Conservation (phyloP, 148 eudicot genomes). For the Amaranthus palmeri region DNA sequence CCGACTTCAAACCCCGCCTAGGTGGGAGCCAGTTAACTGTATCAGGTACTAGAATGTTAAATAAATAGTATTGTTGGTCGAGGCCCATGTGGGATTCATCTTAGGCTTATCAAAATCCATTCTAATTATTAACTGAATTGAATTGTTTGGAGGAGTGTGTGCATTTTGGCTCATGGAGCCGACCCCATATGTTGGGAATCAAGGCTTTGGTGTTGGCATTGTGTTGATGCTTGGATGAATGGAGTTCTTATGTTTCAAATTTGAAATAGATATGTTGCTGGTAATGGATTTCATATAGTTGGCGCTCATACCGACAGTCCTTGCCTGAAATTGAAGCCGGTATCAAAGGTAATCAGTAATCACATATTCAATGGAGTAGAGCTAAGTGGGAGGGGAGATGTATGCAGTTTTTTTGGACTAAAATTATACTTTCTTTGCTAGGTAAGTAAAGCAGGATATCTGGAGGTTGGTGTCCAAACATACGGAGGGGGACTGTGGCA, state of each 20-base stretch:
- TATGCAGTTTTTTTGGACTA: not conserved
- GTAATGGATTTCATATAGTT: conserved; percentile 77
- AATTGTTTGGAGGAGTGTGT: no score
- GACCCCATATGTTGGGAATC: not conserved
- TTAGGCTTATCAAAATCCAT: no score
- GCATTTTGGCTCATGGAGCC: not conserved
- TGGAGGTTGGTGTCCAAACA: conserved; percentile 88
- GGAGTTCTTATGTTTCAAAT: conserved; percentile 13
- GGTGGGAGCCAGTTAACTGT: no score
- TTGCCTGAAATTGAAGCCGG: conserved; percentile 86
- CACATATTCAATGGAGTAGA: not conserved
- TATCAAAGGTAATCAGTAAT: conserved; percentile 77
- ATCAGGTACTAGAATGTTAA: no score
- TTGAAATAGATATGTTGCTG: conserved; percentile 72
- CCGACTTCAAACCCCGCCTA: no score
- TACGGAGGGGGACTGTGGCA: conserved; percentile 99
- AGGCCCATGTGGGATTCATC: not conserved
- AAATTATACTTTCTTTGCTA: conserved; percentile 20
- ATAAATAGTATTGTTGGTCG: no score
- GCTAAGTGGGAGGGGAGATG: conserved; percentile 1
- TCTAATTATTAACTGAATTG: no score
- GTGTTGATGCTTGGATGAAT: conserved; percentile 1
- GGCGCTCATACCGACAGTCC: conserved; percentile 99
- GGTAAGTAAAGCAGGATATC: conserved; percentile 84
- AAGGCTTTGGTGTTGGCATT: not conserved